Conservation (phyloP, 768 basidiomycete genomes). For the Favolaschia claudopus region DNA sequence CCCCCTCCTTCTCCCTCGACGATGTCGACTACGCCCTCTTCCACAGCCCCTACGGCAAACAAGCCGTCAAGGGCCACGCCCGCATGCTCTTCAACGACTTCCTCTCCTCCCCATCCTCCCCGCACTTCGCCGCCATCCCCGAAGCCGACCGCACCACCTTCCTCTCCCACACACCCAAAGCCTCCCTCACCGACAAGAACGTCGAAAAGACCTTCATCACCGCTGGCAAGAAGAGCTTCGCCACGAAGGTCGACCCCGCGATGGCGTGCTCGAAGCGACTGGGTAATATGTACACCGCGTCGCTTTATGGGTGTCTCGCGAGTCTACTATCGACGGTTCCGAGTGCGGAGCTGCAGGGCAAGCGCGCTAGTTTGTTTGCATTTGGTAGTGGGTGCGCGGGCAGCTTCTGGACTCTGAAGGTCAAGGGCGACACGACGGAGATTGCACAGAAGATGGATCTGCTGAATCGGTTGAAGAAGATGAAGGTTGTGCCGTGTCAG, state of each 20-base stretch:
- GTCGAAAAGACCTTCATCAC: slow-evolving; percentile 94
- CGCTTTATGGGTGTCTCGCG: slow-evolving; percentile 93
- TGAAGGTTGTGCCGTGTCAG: slow-evolving; percentile 92
- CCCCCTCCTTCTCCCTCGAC: slow-evolving; percentile 71
- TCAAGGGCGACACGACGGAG: slow-evolving; percentile 87
- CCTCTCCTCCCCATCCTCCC: slow-evolving; percentile 72
- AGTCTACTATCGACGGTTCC: slow-evolving; percentile 81
- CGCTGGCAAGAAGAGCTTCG: slow-evolving; percentile 79
- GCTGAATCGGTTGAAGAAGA: slow-evolving; percentile 74
- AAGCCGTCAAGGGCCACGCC: slow-evolving; percentile 96
- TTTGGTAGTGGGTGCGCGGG: slow-evolving; percentile 97
- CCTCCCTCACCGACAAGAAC: slow-evolving; percentile 90
- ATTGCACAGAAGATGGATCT: slow-evolving; percentile 87
- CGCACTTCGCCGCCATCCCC: slow-evolving; percentile 75
- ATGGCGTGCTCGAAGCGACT: slow-evolving; percentile 91
- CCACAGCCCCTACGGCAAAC: slow-evolving; percentile 99
- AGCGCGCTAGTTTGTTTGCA: slow-evolving; percentile 94
- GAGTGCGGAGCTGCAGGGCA: slow-evolving; percentile 74
- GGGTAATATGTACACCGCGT: slow-evolving; percentile 99
- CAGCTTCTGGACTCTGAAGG: slow-evolving; percentile 87
- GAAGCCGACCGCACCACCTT: slow-evolving; percentile 75
- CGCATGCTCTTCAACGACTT: slow-evolving; percentile 95
- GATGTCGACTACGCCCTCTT: slow-evolving; percentile 93
- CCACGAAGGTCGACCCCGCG: slow-evolving; percentile 75
- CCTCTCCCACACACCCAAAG: slow-evolving; percentile 69